Base-by-base conservation (phyloP, 2,329 filamentous ascomycete species). In the Penicillium sp. region DNA sequence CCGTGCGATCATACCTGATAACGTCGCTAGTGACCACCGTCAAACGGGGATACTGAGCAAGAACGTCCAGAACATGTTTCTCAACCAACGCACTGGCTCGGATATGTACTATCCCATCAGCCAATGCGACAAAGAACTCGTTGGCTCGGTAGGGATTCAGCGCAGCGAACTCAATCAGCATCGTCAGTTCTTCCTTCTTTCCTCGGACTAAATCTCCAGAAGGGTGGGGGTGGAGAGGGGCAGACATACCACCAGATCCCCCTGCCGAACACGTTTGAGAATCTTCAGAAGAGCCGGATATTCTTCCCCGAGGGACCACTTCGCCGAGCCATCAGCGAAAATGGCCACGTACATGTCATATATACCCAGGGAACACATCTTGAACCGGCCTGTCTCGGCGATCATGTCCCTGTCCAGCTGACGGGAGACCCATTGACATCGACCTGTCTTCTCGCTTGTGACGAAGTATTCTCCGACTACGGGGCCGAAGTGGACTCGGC, bases 81-180 rank as follows among this genome's bases (percentile, higher is more conserved):
- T 57, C 55, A 10, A 51, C 55, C 4, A 57, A 28, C 12, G 55
- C 55, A 15, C 55, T 57, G 1, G 55, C 55, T 11, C 55, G 47
- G 41, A 57, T 57, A 52, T 57, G 55, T 14, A 57, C 55, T 5
- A 45, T 41, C n/a, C 55, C 55, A 51, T 57, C 55, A 5, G 55
- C 55, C 7, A 57, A 47, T 5, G 55, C 55, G 47, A 52, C 22
- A 20, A 57, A 57, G 39, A 57, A 57, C n/a, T 57, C 55, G 11
- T 57, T 57, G 1, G 47, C 31, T 28, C 55, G 55, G 22, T 57
- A 57, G 1, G 55, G 55, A 31, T 52, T 57, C 4, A 57, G 17
- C n/a, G 47, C 47, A 4, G 35, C 55, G 31, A 57, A 57, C 55
- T 57, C 7, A 31, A 31, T 10, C 31, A 35, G 12, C 35, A 3